Evolutionary conservation across 2,329 filamentous ascomycete genomes (phyloP), one percentile per base, ranked within the genome.

Genomic region (Cytospora chrysosperma): DNA sequence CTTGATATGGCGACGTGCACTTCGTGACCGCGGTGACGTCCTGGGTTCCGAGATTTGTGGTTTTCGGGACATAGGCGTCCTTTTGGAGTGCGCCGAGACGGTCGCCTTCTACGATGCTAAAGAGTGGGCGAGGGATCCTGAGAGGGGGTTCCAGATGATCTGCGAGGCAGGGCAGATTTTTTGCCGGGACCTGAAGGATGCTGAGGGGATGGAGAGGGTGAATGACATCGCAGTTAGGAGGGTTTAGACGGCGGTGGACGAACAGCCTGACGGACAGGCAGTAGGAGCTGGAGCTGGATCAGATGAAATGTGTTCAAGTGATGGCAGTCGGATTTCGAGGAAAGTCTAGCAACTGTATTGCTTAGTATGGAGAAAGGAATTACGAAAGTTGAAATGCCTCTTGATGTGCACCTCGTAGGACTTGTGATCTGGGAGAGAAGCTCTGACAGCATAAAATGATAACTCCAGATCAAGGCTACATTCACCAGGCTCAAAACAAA

Each of bases 21-120:
- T 69, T 52, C 69, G 70, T n/a, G 70, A 73, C 47, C 68, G 74
- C 10, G 65, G 71, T 13, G 57, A 72, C 37, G 71, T 75, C 9
- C 68, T 71, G 32, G 68, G 69, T 34, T 65, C 71, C 17, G 73
- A 75, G 67, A 69, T 69, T 17, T 34, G 65, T 50, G 71, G 71
- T 13, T 68, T 70, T 51, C 67, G 68, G n/a, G 70, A 68, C 51
- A 75, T 76, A 72, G 66, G 61, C 13, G 59, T 64, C 5, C 63
- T 75, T 30, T 59, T 75, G 8, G 68, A 66, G 21, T 75, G 72
- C 69, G 69, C 70, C 19, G 73, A 74, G 66, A 69, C 68, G 7
- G 68, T 75, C 6, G 69, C 69, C 10, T 56, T 71, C 28, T 64
- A 68, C 51, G 68, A 69, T 24, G 66, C 59, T 37, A 67, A 65